Conservation (phyloP, 352 stramenopile genomes). For the Aphanomyces astaci region DNA sequence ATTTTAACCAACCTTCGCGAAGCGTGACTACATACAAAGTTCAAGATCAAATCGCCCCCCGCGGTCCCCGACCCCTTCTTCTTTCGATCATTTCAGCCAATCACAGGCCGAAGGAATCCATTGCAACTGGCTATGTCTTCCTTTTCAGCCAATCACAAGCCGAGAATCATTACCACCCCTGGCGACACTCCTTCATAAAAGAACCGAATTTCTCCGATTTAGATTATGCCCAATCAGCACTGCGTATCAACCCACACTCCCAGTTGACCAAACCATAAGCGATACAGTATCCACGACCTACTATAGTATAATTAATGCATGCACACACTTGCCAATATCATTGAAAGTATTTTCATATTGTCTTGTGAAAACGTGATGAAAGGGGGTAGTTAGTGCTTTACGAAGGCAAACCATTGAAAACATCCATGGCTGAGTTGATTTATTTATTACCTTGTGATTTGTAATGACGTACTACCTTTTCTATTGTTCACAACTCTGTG, state of each 20-base stretch:
- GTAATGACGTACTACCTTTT: too few species aligned
- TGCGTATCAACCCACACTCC: background rate
- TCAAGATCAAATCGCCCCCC: conserved; percentile 5
- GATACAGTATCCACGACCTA: too few species aligned
- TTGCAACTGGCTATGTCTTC: conserved; percentile 8
- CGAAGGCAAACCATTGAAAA: too few species aligned
- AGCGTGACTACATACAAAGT: conserved; percentile 20
- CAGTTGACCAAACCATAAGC: too few species aligned
- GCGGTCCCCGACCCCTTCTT: conserved; percentile 16
- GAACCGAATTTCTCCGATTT: conserved; percentile 21
- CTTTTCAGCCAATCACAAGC: conserved; percentile 17
- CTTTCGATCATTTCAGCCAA: conserved; percentile 23
- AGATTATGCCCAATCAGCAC: conserved; percentile 20
- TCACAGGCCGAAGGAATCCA: conserved; percentile 6
- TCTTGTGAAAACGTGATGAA: too few species aligned
- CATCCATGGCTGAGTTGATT: too few species aligned
- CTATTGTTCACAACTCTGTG: too few species aligned
- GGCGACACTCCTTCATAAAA: background rate
- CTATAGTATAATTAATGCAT: too few species aligned
- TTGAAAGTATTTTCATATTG: too few species aligned
- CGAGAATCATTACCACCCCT: background rate
- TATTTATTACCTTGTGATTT: too few species aligned
- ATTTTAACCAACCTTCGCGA: conserved; percentile 25
- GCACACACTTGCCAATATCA: too few species aligned
- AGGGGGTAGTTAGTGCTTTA: too few species aligned